These are phyloP conservation scores for Paramecium sonneborni DNA, from an alignment of 73 alveolate species.

Conservation along the genomic window DNA sequence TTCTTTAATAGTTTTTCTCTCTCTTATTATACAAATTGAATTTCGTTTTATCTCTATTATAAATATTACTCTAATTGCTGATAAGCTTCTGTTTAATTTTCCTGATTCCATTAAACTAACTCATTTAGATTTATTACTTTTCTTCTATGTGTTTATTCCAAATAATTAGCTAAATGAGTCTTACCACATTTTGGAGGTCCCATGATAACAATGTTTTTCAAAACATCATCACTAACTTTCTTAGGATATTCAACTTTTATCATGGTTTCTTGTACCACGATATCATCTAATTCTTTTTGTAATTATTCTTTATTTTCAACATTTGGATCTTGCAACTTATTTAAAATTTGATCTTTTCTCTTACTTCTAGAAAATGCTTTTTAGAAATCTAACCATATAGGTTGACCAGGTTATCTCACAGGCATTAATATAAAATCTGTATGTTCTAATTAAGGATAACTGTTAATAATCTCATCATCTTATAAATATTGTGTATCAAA, in stretches of 20 bases:
- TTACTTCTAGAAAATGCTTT: conserved; percentile 88
- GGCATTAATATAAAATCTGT: conserved; percentile 77
- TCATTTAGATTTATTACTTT: conserved; percentile 84
- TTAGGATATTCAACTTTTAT: conserved; percentile 75
- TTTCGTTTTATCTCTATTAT: conserved; percentile 85
- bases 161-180: conserved; percentile 88
- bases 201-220: conserved; percentile 75
- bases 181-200: conserved; percentile 97
- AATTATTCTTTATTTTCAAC: conserved; percentile 75
- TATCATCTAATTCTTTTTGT: conserved; percentile 79
- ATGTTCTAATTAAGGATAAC: conserved; percentile 83
- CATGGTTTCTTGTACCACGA: conserved; percentile 75
- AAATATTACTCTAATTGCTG: conserved; percentile 84
- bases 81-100: conserved; percentile 85
- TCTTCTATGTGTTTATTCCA: conserved; percentile 92
- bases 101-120: conserved; percentile 85
- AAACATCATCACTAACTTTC: conserved; percentile 52
- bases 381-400: conserved; percentile 88
- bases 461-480: conserved; percentile 95
- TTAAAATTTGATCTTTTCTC: conserved; percentile 80
- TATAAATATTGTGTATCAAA: conserved; percentile 92
- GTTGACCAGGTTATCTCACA: conserved; percentile 95
- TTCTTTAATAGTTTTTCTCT: conserved; percentile 90
- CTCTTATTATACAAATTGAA: conserved; percentile 85
- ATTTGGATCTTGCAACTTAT: conserved; percentile 79